Evolutionary conservation across 441 rosid species (phyloP).

Genomic region (Mallotus japonicus): DNA sequence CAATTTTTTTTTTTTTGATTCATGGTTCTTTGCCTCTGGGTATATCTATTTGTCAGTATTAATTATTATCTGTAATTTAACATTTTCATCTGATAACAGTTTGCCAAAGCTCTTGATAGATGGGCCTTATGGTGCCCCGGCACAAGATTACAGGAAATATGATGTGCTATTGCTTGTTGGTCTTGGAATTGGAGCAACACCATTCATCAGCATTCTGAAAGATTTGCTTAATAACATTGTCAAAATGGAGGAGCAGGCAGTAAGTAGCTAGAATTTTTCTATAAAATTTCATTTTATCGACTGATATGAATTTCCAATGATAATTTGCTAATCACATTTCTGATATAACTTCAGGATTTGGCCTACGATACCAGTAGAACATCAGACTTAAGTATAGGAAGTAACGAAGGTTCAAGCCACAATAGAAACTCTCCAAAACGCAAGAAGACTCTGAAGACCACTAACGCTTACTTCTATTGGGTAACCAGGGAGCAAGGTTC

Average conservation of each 20-base stretch:
- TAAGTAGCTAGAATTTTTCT: constrained; percentile 32
- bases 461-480: constrained; percentile 95
- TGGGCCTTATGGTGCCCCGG: constrained; percentile 97
- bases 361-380: constrained; percentile 56
- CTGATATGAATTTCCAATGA: background rate
- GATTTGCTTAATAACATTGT: constrained; percentile 79
- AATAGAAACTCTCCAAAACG: constrained; percentile 29
- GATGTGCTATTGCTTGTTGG: constrained; percentile 88
- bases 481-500: constrained; percentile 97
- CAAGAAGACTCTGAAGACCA: constrained; percentile 53
- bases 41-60: background rate
- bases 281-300: background rate
- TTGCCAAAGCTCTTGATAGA: constrained; percentile 85
- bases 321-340: constrained; percentile 12
- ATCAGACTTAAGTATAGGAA: constrained; percentile 61
- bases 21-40: background rate
- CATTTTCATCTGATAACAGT: constrained; percentile 39
- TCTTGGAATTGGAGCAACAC: constrained; percentile 95
- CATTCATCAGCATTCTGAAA: constrained; percentile 86
- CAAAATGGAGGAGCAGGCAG: constrained; percentile 76
- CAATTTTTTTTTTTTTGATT: background rate
- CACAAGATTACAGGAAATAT: constrained; percentile 79
- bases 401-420: constrained; percentile 38
- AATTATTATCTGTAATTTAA: background rate
- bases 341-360: constrained; percentile 48